Evolutionary conservation across 176 grass and related monocot genomes (phyloP).

Genomic region (Eragrostis nindensis): DNA sequence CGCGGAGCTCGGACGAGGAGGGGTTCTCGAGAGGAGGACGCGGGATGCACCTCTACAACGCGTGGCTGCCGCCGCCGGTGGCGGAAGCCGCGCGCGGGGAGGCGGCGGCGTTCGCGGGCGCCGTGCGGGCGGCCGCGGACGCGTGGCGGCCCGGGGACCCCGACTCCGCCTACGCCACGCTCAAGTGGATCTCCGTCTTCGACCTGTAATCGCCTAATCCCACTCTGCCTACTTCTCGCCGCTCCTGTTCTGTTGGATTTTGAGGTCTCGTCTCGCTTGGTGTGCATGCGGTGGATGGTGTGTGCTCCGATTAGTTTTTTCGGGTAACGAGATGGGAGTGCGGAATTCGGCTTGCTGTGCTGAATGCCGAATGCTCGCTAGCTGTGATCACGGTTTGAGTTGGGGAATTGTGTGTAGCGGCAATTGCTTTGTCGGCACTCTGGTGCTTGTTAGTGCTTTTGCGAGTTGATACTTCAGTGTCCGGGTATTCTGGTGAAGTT

Average conservation of each 20-base stretch:
- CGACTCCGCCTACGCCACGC: conserved; percentile 82
- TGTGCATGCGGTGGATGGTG: not conserved
- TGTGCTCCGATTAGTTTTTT: not conserved
- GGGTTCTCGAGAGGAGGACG: not conserved
- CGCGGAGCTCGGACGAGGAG: not conserved
- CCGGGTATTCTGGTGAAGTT: not conserved
- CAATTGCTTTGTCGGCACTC: not conserved
- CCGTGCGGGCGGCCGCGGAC: conserved; percentile 54
- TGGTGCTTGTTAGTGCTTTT: not conserved
- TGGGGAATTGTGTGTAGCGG: not conserved
- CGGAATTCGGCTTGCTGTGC: not conserved
- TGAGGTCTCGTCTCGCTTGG: not conserved
- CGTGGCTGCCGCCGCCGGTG: conserved; percentile 83
- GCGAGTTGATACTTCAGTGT: not conserved
- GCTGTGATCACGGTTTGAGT: too few relatives aligned
- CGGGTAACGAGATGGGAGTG: not conserved
- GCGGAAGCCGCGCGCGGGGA: conserved; percentile 63
- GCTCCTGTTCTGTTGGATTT: not conserved
- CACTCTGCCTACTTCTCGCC: not conserved
- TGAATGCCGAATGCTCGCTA: too few relatives aligned
- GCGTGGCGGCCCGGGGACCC: conserved; percentile 63
- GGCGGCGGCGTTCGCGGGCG: conserved; percentile 61
- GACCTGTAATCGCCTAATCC: conserved; percentile 56
- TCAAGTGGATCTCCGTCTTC: conserved; percentile 96
- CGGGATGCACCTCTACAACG: conserved; percentile 95